phyloP scores from a whole-genome alignment of 306 rosid species.

The Carpinus fangiana region DNA sequence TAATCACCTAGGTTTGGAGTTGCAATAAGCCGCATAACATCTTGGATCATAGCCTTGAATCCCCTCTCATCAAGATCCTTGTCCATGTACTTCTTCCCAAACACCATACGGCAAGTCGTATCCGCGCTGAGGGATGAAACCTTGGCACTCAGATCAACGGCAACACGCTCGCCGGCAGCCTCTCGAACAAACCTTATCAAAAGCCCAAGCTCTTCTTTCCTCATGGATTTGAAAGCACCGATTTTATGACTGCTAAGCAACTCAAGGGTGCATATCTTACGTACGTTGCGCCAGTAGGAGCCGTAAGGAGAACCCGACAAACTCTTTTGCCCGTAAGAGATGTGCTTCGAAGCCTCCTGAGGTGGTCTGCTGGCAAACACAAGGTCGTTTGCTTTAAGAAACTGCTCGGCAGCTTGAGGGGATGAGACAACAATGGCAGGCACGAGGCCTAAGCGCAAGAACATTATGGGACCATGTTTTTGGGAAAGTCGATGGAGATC shows the following conservation, averaged over 20 bases:
- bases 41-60: slow-evolving; percentile 46
- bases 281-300: slow-evolving; percentile 67
- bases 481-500: slow-evolving; percentile 47
- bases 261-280: slow-evolving; percentile 66
- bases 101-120: slow-evolving; percentile 57
- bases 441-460: slow-evolving; percentile 48
- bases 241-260: slow-evolving; percentile 49
- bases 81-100: slow-evolving; percentile 57
- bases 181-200: slow-evolving; percentile 37
- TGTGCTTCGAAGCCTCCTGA: slow-evolving; percentile 32
- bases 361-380: slow-evolving; percentile 64
- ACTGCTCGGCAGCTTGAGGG: slow-evolving; percentile 62
- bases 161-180: slow-evolving; percentile 25
- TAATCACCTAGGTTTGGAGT: slow-evolving; percentile 49
- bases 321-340: slow-evolving; percentile 42
- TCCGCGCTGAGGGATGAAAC: slow-evolving; percentile 29
- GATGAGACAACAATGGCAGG: slow-evolving; percentile 65
- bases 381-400: slow-evolving; percentile 63
- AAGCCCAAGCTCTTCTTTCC: slow-evolving; percentile 51
- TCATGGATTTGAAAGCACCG: slow-evolving; percentile 48
- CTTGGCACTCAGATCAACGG: slow-evolving; percentile 50
- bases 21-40: slow-evolving; percentile 35
- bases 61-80: slow-evolving; percentile 51
- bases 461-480: slow-evolving; percentile 61
- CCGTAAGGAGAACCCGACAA: slow-evolving; percentile 45